Evolutionary conservation across 2,329 filamentous ascomycete species (phyloP), one percentile per base, ranked within the genome.

Genomic region (Penicillium sp.): DNA sequence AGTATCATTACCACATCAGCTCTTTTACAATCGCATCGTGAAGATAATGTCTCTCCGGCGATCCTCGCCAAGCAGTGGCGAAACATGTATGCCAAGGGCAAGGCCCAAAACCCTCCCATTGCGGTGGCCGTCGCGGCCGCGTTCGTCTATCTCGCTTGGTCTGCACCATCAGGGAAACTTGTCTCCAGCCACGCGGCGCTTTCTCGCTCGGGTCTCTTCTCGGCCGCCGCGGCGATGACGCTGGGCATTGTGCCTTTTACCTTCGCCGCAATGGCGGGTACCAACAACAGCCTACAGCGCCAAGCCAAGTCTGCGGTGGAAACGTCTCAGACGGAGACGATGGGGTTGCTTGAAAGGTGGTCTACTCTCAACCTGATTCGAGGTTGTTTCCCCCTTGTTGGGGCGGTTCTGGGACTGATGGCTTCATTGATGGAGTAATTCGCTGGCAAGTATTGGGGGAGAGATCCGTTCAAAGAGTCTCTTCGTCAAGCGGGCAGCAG

Each of bases 181-280:
- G 33, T 59, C n/a, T 53, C 48, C 25, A 52, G 51, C 8, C 26
- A 55, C 4, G 42, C 50, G 1, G 42, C 51, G 4, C 26, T 38
- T 18, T 53, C 51, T n/a, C 49, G 49, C n/a, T 37, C 43, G 3
- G 27, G 29, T 2, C 46, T 61, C 12, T 70, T 66, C 48, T 41
- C 55, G 4, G 43, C 53, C 1, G 65, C 68, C 3, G 65, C 61
- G 5, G 47, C 50, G 11, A 32, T 69, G 46, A 62, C 61, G 7
- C 1, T 67, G 8, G 54, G 57, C 1, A 67, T 69, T 46, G 57
- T 66, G 4, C 68, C 68, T 12, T 70, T 52, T 44, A 70, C 68
- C 11, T 2, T 64, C 0, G 36, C 49, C 3, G 40, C 47, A 3
- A 70, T 71, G 63, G 29, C 28, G 1, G 36, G 48, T 11, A 63